Evolutionary conservation across 2,329 filamentous ascomycete genomes (phyloP), one percentile per base, ranked within the genome.

Genomic region (Xylariaceae sp.): DNA sequence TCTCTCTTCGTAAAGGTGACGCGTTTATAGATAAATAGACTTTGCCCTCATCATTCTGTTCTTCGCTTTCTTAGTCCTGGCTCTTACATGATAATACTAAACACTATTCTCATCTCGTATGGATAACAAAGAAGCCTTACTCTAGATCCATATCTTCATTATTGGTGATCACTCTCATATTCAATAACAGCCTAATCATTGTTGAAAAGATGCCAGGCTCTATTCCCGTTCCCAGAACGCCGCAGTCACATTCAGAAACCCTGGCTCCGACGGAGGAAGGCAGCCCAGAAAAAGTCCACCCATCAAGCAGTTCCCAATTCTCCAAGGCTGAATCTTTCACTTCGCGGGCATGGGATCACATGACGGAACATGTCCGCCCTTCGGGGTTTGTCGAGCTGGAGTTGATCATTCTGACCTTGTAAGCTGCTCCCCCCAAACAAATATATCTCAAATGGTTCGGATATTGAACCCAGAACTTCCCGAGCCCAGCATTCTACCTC

Each of bases 401-500:
- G 59, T 68, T 79, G 29, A 51, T 77, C 2, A 56, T 78, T 41
- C 63, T 79, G 40, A 79, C 77, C 0, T 74, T 80, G 67, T 69
- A 64, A 65, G 66, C 51, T 51, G 39, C 57, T 50, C 31, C 41
- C 52, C 19, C 19, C 19, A 19, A 19, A 19, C 19, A 19, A 6
- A 27, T 9, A 29, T 53, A 12, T 35, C 31, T 43, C n/a, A 41
- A 5, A 37, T 37, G 35, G 3, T 37, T 37, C 5, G 19, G 19
- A 19, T 19, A 19, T 19, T 19, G 19, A 19, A 19, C 19, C 19
- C 19, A 19, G 19, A 19, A 19, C 19, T 19, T 19, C 19, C 19
- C 19, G 19, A 19, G 19, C 19, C 19, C 19, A 19, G 19, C 19
- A 19, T 19, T 19, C 19, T 19, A 1, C 19, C 19, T 19, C 19